Conservation (phyloP, 1,284 basidiomycete species). For the Rhodotorula sp. region DNA sequence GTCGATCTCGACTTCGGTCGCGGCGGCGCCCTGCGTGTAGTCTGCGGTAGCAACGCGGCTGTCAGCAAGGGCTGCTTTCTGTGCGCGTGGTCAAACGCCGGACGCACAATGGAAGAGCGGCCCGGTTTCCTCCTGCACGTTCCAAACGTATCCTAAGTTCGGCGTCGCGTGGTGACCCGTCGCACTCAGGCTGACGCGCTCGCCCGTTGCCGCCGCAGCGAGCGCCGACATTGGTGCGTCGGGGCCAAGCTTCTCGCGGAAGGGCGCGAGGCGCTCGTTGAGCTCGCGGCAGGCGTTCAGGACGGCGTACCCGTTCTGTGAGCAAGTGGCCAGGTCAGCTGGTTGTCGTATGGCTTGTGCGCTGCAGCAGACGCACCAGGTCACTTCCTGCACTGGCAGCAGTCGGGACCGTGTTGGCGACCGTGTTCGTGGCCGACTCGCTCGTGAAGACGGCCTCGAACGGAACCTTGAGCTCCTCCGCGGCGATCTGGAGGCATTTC, state of each 20-base stretch:
- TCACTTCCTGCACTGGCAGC: slow-evolving; percentile 44
- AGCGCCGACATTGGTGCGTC: slow-evolving; percentile 45
- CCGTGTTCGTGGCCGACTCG: slow-evolving; percentile 46
- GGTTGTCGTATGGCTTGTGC: no score
- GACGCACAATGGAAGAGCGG: slow-evolving; percentile 47
- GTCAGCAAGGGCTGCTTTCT: background rate
- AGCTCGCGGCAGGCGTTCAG: slow-evolving; percentile 52
- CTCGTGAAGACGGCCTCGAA: slow-evolving; percentile 49
- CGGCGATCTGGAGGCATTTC: slow-evolving; percentile 51
- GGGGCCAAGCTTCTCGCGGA: slow-evolving; percentile 37
- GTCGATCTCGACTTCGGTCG: slow-evolving; percentile 51
- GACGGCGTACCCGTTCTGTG: slow-evolving; percentile 43
- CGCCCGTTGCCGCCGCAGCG: slow-evolving; percentile 49
- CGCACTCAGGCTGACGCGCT: slow-evolving; percentile 48
- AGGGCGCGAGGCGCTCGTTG: slow-evolving; percentile 47
- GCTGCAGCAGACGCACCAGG: slow-evolving; percentile 10
- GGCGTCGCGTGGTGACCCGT: slow-evolving; percentile 51
- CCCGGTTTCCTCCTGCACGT: slow-evolving; percentile 30
- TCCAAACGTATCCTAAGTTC: slow-evolving; percentile 51
- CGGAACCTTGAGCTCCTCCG: slow-evolving; percentile 49
- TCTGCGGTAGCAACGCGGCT: slow-evolving; percentile 15
- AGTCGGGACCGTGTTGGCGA: slow-evolving; percentile 49
- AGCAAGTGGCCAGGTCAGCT: no score
- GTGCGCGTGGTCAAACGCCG: no score
- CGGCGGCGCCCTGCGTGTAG: slow-evolving; percentile 44